These are phyloP conservation scores for Lichtheimia ornata DNA, from an alignment of 371 early-diverging fungal species.

Conservation along the genomic window DNA sequence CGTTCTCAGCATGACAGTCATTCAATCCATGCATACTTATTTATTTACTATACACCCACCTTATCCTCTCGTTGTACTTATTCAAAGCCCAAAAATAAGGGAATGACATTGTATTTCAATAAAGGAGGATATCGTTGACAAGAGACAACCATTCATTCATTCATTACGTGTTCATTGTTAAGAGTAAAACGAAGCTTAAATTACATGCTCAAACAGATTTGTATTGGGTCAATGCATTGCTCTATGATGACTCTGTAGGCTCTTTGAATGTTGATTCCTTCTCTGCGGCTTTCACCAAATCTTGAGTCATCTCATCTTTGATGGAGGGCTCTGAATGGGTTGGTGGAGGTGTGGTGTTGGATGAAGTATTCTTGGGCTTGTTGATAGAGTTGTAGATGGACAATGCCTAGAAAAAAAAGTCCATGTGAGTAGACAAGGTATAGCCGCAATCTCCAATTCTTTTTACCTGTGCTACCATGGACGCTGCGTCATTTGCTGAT, in stretches of 20 bases:
- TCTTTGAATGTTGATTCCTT: slow-evolving; percentile 27
- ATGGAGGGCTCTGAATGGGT: slow-evolving; percentile 14
- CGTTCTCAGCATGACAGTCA: too few species aligned
- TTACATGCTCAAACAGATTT: too few species aligned
- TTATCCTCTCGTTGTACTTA: too few species aligned
- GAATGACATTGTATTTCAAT: too few species aligned
- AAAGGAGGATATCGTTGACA: too few species aligned
- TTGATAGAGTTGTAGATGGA: slow-evolving; percentile 55
- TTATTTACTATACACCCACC: too few species aligned
- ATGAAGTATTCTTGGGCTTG: slow-evolving; percentile 25
- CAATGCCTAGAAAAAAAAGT: slow-evolving; percentile 37
- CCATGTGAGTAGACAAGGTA: background rate
- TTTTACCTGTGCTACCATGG: slow-evolving; percentile 81
- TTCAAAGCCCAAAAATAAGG: too few species aligned
- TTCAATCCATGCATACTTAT: too few species aligned
- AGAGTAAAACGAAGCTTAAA: too few species aligned
- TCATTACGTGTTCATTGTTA: too few species aligned
- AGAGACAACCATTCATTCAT: too few species aligned
- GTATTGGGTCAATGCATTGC: too few species aligned
- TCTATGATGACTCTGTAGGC: slow-evolving; percentile 12
- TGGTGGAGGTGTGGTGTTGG: background rate
- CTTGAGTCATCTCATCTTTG: slow-evolving; percentile 39
- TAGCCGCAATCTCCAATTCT: background rate
- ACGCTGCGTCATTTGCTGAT: slow-evolving; percentile 77
- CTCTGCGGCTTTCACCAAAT: slow-evolving; percentile 32